Conservation (phyloP, 192 early-diverging fungal species). For the Coemansia sp. region DNA sequence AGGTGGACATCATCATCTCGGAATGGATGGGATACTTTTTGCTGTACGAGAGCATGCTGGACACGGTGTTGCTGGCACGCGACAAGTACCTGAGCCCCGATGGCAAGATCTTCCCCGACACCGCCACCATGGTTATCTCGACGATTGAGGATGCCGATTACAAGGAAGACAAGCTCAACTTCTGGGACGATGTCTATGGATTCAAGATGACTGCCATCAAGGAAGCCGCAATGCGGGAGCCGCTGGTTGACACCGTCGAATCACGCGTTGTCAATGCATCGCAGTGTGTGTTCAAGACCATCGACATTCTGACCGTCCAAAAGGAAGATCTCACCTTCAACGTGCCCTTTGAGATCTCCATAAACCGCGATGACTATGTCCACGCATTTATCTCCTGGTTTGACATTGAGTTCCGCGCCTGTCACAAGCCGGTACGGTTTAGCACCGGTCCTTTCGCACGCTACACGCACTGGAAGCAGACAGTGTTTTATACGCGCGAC, state of each 20-base stretch:
- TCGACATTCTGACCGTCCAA: slow-evolving; percentile 76
- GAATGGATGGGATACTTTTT: slow-evolving; percentile 99
- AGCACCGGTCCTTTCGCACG: slow-evolving; percentile 77
- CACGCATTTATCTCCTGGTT: slow-evolving; percentile 96
- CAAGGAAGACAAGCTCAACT: slow-evolving; percentile 86
- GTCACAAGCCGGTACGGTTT: slow-evolving; percentile 81
- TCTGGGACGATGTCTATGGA: slow-evolving; percentile 94
- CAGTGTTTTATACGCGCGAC: slow-evolving; percentile 89
- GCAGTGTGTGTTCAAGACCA: slow-evolving; percentile 71
- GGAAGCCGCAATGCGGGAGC: slow-evolving; percentile 78
- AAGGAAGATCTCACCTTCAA: slow-evolving; percentile 85
- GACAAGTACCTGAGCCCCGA: slow-evolving; percentile 87
- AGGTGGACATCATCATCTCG: slow-evolving; percentile 99
- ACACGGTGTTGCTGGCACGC: slow-evolving; percentile 96
- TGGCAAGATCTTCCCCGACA: slow-evolving; percentile 89
- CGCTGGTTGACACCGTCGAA: slow-evolving; percentile 94
- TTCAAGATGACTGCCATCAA: slow-evolving; percentile 98
- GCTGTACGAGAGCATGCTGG: slow-evolving; percentile 98
- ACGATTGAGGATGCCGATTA: slow-evolving; percentile 95
- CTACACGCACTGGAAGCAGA: slow-evolving; percentile 99
- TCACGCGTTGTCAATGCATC: slow-evolving; percentile 79
- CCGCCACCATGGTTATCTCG: slow-evolving; percentile 81
- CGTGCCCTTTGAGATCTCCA: slow-evolving; percentile 76
- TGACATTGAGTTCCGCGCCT: slow-evolving; percentile 91
- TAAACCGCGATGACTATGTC: slow-evolving; percentile 79